Evolutionary conservation across 192 early-diverging fungal species (phyloP), one percentile per base, ranked within the genome.

Genomic region (Geranomyces variabilis): DNA sequence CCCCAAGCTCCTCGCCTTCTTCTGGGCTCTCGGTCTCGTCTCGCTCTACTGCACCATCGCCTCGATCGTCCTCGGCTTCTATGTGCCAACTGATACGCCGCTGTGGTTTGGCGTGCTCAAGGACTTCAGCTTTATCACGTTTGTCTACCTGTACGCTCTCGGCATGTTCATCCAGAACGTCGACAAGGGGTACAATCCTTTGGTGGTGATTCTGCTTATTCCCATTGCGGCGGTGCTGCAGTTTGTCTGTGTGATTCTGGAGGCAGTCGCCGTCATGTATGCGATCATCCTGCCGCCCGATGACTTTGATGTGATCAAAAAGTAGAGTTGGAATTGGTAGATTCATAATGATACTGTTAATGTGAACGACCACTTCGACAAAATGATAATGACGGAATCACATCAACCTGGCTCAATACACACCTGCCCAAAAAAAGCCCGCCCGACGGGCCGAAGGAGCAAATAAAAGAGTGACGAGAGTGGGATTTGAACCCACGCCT

Each of bases 231-330:
- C 84, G 58, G 21, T 83, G 21, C 44, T 86, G 22, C 83, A 80
- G 75, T 84, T 83, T 63, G 70, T 81, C 21, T 80, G 79, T 2
- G 76, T 76, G 4, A 61, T 86, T 12, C 65, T 86, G 77, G 85
- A 86, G 72, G 81, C 77, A 17, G 41, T 69, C 31, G 78, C 85
- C 10, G 82, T 86, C 60, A 79, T 81, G 77, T 86, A 84, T 61
- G 85, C 76, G 28, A 82, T 86, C 65, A 41, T 84, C 31, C 83
- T 77, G 24, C 85, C 85, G 21, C 83, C 83, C 21, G 33, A 63
- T 0, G 83, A 79, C 60, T 85, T 85, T 60, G 83, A 85, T 74
- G 82, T 86, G 60, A 86, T 85, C 78, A 85, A 85, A 66, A 85
- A 85, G 70, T 85, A 79, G 53, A 19, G 69, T 10, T 41, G 3